Evolutionary conservation across 1,284 basidiomycete genomes (phyloP).

Genomic region (Pisolithus thermaeus): DNA sequence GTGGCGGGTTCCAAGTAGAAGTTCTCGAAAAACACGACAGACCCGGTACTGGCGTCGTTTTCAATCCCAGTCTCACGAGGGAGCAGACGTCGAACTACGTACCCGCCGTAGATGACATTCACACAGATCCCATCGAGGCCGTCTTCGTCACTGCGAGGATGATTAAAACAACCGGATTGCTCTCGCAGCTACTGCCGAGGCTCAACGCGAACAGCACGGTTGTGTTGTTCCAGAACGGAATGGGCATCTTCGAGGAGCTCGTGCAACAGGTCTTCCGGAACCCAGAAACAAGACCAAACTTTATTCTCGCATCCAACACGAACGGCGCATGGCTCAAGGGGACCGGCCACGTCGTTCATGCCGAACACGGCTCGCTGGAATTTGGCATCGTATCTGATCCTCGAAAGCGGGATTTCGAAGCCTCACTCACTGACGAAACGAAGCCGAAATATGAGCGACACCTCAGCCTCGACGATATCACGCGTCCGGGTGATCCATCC

Average conservation of each 20-base stretch:
- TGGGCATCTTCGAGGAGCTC: slow-evolving; percentile 86
- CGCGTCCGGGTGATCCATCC: slow-evolving; percentile 35
- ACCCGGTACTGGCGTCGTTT: slow-evolving; percentile 23
- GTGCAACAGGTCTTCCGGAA: slow-evolving; percentile 69
- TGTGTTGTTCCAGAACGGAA: slow-evolving; percentile 86
- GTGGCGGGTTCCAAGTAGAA: slow-evolving; percentile 43
- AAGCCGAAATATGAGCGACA: slow-evolving; percentile 32
- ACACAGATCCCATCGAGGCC: slow-evolving; percentile 47
- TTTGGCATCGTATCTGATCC: slow-evolving; percentile 80
- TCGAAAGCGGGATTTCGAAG: slow-evolving; percentile 54
- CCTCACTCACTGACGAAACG: slow-evolving; percentile 34
- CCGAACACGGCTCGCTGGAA: slow-evolving; percentile 66
- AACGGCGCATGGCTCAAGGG: slow-evolving; percentile 67
- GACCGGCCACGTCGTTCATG: slow-evolving; percentile 61
- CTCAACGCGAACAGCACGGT: slow-evolving; percentile 72
- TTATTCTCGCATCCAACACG: slow-evolving; percentile 80
- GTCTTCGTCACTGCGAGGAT: slow-evolving; percentile 85
- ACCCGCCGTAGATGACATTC: slow-evolving; percentile 17
- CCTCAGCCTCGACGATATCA: slow-evolving; percentile 51
- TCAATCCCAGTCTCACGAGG: slow-evolving; percentile 13
- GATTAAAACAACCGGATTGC: slow-evolving; percentile 52
- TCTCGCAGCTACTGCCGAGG: slow-evolving; percentile 60
- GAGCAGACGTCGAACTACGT: slow-evolving; percentile 10
- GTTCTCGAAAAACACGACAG: slow-evolving; percentile 31
- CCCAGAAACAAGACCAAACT: slow-evolving; percentile 69